Evolutionary conservation across 202 grass and related monocot species (phyloP).

Genomic region (Miscanthus sacchariflorus): DNA sequence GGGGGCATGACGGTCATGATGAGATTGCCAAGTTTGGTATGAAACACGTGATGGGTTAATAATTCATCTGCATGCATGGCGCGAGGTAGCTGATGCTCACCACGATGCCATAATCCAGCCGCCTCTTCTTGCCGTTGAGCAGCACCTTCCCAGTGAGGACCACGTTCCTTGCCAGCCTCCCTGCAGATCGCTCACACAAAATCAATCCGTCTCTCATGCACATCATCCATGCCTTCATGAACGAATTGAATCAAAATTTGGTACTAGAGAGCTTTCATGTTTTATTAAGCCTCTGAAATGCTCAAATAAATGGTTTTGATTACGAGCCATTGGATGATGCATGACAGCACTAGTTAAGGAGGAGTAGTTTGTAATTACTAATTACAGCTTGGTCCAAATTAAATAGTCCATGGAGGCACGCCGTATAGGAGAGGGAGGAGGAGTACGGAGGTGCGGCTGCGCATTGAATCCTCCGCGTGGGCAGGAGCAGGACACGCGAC

Average conservation of each 20-base stretch:
- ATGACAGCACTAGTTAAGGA: background rate
- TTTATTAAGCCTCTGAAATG: background rate
- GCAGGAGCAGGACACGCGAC: background rate
- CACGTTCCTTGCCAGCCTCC: slow-evolving; percentile 92
- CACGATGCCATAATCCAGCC: slow-evolving; percentile 89
- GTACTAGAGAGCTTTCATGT: background rate
- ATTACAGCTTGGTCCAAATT: slow-evolving; percentile 20
- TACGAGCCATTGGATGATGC: background rate
- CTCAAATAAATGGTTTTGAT: background rate
- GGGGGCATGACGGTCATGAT: background rate
- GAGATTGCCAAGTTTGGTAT: background rate
- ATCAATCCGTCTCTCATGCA: background rate
- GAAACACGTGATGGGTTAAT: background rate
- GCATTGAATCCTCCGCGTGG: background rate
- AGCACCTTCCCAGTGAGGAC: slow-evolving; percentile 87
- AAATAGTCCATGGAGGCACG: background rate
- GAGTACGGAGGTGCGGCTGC: background rate
- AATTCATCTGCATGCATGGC: background rate
- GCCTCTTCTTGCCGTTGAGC: slow-evolving; percentile 93
- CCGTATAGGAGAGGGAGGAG: background rate
- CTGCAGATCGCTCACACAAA: slow-evolving; percentile 50
- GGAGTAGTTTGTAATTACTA: background rate
- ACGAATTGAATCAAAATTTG: background rate
- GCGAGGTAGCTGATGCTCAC: slow-evolving; percentile 42
- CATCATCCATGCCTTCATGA: background rate